Conservation (phyloP, 106 monocot species). For the Cymbidium sinense region DNA sequence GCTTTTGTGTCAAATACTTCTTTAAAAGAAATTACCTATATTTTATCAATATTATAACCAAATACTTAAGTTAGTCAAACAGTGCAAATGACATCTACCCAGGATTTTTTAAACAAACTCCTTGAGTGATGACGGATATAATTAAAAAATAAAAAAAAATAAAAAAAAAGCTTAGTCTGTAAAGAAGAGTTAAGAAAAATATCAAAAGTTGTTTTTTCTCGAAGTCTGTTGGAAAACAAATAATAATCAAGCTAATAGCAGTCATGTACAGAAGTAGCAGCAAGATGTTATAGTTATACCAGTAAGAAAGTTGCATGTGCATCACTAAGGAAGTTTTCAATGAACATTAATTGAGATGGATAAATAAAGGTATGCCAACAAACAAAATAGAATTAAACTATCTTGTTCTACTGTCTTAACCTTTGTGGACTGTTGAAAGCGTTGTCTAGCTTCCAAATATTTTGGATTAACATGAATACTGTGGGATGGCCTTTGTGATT, state of each 20-base stretch:
- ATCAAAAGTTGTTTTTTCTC: not conserved
- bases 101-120: not conserved
- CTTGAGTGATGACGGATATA: not conserved
- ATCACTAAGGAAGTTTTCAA: not conserved
- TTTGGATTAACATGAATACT: constrained; percentile 99
- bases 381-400: not conserved
- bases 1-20: not conserved
- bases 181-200: not conserved
- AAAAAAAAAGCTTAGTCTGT: too few relatives aligned
- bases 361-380: not conserved
- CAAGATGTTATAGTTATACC: not conserved
- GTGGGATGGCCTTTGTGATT: constrained; percentile 48
- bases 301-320: not conserved
- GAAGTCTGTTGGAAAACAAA: not conserved
- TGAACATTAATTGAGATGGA: not conserved
- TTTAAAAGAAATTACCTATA: not conserved
- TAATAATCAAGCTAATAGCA: not conserved
- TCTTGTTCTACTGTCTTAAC: constrained; percentile 18
- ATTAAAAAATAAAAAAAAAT: not conserved
- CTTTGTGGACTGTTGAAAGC: constrained; percentile 50
- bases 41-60: not conserved
- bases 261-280: not conserved
- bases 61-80: not conserved
- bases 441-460: constrained; percentile 92
- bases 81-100: not conserved